Percentiles rank a stretch among this genome's conserved stretches.
Evolutionary conservation across 2,329 filamentous ascomycete genomes (phyloP).

Genomic region (Lithohypha guttulata): DNA sequence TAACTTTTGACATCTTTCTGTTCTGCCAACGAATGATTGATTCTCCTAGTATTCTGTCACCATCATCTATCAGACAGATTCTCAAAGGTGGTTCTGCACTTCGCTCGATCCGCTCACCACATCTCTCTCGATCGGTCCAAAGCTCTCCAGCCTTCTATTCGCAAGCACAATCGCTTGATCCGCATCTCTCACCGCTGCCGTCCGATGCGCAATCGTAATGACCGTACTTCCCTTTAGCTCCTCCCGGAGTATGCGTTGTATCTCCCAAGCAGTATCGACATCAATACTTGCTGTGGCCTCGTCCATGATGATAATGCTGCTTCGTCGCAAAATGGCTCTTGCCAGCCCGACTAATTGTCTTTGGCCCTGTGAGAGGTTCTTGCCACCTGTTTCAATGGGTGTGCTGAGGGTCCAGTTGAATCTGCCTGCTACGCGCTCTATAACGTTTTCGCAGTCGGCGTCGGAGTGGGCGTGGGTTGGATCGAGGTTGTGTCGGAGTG

Average conservation of each 20-base stretch:
- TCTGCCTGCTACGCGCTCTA: constrained; percentile 43
- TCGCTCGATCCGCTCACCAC: neutral
- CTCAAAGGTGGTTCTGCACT: neutral
- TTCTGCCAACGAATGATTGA: no score
- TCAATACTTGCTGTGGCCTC: constrained; percentile 58
- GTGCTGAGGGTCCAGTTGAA: constrained; percentile 49
- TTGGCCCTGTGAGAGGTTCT: constrained; percentile 55
- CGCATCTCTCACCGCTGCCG: constrained; percentile 43
- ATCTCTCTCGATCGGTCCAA: constrained; percentile 4
- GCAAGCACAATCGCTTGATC: constrained; percentile 11
- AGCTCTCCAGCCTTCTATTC: constrained; percentile 5
- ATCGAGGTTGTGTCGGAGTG: constrained; percentile 52
- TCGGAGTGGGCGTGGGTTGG: constrained; percentile 48
- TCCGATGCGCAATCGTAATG: constrained; percentile 54
- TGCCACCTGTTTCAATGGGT: constrained; percentile 48
- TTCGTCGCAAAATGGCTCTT: constrained; percentile 50
- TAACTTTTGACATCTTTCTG: no score
- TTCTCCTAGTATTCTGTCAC: no score
- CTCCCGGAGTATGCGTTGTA: constrained; percentile 45
- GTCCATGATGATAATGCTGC: constrained; percentile 53
- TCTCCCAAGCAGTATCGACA: constrained; percentile 46
- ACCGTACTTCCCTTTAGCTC: constrained; percentile 50
- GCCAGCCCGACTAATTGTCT: constrained; percentile 55
- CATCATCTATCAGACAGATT: neutral
- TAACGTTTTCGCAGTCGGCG: constrained; percentile 42